These are phyloP conservation scores for Acmispon strigosus DNA, from an alignment of 306 rosid species.

Conservation along the genomic window DNA sequence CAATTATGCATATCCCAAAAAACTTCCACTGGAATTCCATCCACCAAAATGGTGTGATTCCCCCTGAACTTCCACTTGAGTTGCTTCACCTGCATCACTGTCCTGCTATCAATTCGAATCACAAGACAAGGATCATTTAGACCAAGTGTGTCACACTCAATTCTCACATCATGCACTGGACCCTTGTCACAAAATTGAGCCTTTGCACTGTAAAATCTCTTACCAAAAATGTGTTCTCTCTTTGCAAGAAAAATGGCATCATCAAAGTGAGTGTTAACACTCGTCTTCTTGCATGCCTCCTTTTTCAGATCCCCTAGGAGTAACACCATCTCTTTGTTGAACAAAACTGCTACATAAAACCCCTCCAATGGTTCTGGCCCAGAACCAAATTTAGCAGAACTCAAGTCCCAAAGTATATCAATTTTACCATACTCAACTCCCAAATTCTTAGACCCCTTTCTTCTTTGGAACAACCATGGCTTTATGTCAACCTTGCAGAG, in stretches of 20 bases:
- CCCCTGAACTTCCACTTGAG: constrained; percentile 91
- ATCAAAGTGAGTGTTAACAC: constrained; percentile 23
- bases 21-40: constrained; percentile 73
- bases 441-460: constrained; percentile 67
- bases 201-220: constrained; percentile 52
- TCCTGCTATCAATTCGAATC: constrained; percentile 70
- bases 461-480: constrained; percentile 87
- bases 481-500: constrained; percentile 73
- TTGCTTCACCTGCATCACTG: constrained; percentile 72
- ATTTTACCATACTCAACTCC: constrained; percentile 50
- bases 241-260: constrained; percentile 55
- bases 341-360: constrained; percentile 54
- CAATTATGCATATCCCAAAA: constrained; percentile 96
- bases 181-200: constrained; percentile 80
- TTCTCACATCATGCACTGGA: constrained; percentile 53
- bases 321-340: constrained; percentile 51
- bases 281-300: constrained; percentile 53
- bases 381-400: constrained; percentile 68
- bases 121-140: constrained; percentile 62
- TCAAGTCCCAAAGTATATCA: constrained; percentile 67
- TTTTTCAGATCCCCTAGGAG: constrained; percentile 71
- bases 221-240: constrained; percentile 80
- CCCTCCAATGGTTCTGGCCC: constrained; percentile 84
- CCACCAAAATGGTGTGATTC: constrained; percentile 68
- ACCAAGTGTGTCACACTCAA: constrained; percentile 73